Base-by-base conservation (phyloP, 345 rosid genomes). In the Gynandropsis gynandra region DNA sequence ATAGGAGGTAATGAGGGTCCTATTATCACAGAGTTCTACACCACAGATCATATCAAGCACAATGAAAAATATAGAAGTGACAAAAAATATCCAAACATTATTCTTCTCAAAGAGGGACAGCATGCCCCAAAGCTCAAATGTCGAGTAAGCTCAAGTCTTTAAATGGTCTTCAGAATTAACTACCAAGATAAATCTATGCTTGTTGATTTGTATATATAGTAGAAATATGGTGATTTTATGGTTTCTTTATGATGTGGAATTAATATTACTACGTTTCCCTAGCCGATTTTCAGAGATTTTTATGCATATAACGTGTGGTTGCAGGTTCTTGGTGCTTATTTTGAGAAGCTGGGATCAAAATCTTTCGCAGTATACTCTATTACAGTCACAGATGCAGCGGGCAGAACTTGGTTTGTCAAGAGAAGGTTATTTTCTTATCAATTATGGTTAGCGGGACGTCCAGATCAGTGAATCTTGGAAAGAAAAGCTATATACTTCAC, bases 361-460 rank as follows among this genome's bases (percentile, higher is more conserved):
- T 78, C 97, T 36, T 93, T 93, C 74, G 99, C 99, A 21, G 99
- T 88, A 67, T 93, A 93, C 74, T 88, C 95, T 62, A 88, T 93
- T 68, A 95, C 92, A 16, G 95, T 93, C 70, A 83, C 95, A 46
- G 97, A 83, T 75, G 66, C 71, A 44, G 94, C 76, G 66, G 72
- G 70, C 63, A 73, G 73, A 71, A 83, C 95, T 54, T 78, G 92
- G 99, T 83, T 80, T 78, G 99, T 88, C 42, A 85, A 80, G 62
- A 85, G 99, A 88, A 88, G 99, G 99, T 93, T 62, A 62, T 24
- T 20, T 74, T 66, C 75, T 68, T 29, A 37, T 64, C 56, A 60
- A 40, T 54, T 33, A 44, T 47, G 60, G 34, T 54, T n/a, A 38
- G 44, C 3, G 33, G 12, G 11, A 54, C 43, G 39, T 53, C 39